phyloP scores from a whole-genome alignment of 371 early-diverging fungal genomes.

The Mucor piriformis region DNA sequence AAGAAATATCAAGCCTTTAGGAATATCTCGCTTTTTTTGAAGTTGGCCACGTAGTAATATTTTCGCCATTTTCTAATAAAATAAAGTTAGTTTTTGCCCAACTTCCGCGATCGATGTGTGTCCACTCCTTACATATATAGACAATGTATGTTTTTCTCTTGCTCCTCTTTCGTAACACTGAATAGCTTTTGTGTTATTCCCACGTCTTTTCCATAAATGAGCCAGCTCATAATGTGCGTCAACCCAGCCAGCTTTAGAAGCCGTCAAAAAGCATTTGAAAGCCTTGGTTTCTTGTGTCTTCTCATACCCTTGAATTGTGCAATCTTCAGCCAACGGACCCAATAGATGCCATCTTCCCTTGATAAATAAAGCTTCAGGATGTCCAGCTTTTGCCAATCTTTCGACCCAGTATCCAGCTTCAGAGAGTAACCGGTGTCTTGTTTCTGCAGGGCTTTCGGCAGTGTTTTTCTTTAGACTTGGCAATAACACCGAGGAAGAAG shows the following conservation, averaged over 20 bases:
- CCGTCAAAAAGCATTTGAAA: slow-evolving; percentile 39
- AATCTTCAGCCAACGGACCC: slow-evolving; percentile 50
- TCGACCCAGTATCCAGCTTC: slow-evolving; percentile 81
- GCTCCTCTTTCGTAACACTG: slow-evolving; percentile 78
- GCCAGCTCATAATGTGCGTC: slow-evolving; percentile 38
- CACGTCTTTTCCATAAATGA: slow-evolving; percentile 54
- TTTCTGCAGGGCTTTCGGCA: slow-evolving; percentile 18
- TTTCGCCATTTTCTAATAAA: slow-evolving; percentile 23
- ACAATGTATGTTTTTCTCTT: slow-evolving; percentile 63
- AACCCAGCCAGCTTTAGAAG: slow-evolving; percentile 30
- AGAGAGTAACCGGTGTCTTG: slow-evolving; percentile 31
- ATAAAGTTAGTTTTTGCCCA: background rate
- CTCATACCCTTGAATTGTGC: slow-evolving; percentile 15
- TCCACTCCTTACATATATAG: slow-evolving; percentile 63
- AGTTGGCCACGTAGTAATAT: slow-evolving; percentile 19
- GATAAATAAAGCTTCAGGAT: slow-evolving; percentile 73
- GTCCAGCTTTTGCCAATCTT: slow-evolving; percentile 64
- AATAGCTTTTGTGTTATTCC: slow-evolving; percentile 63
- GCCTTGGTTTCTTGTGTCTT: slow-evolving; percentile 31
- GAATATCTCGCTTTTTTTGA: slow-evolving; percentile 5
- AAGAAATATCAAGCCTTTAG: slow-evolving; percentile 9
- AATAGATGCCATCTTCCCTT: slow-evolving; percentile 68
- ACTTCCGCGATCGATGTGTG: background rate
- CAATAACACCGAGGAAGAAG: background rate
- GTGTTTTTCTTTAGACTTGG: background rate